Evolutionary conservation across 176 grass and related monocot species (phyloP), one percentile per base, ranked within the genome.

Genomic region (Carex scoparia): DNA sequence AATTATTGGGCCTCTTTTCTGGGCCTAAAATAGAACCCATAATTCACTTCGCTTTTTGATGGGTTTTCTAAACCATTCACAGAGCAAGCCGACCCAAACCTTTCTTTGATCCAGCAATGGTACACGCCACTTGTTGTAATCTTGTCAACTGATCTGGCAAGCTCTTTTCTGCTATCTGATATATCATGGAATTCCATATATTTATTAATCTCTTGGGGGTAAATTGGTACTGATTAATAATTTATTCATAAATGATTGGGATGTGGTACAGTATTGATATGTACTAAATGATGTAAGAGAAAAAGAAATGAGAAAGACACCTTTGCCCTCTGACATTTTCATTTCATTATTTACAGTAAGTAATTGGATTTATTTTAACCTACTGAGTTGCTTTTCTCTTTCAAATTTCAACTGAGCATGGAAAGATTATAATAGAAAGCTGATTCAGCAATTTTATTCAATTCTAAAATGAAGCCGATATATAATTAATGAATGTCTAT

Each of bases 11-110:
- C 65, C 32, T 7, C 5, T 5, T 23, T 72, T 48, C 5, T 19
- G 8, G 16, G 69, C 69, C 69, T 18, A 48, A 18, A 53, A 76
- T 28, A 55, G 46, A 27, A 73, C 18, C 87, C 54, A 90, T 94
- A 67, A 94, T 93, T 86, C 94, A 94, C 92, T 90, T 94, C 73
- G 2, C 44, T 42, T 10, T 12, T 12, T 74, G 10, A 74, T 74
- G 40, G n/a, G n/a, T 73, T 51, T 72, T 4, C 69, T 23, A 19
- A 4, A 18, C 68, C 14, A 46, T 1, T 71, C 46, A 9, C 68
- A 46, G 5, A n/a, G 7, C 19, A 28, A 64, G 61, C 19, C 7
- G 1, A 65, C 19, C 7, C 7, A 65, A 65, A 7, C 2, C 12
- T 30, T 31, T 65, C 62, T 9, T 65, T 30, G 27, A 65, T 65